Conservation (phyloP, 2,329 filamentous ascomycete species). For the Trichoderma endophyticum region DNA sequence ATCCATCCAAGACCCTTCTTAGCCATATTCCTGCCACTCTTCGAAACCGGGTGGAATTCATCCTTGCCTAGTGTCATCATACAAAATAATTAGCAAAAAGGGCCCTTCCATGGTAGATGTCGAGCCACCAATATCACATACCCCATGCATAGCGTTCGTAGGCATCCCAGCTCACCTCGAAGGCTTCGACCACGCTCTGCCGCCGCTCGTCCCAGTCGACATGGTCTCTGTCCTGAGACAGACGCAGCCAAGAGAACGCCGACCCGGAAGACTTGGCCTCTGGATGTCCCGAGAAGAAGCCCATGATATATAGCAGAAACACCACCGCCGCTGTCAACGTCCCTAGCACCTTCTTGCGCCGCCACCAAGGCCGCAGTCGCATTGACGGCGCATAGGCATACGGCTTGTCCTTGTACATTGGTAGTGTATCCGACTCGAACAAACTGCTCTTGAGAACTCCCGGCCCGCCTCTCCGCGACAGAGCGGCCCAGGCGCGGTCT, state of each 20-base stretch:
- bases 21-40: constrained; percentile 79
- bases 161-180: constrained; percentile 86
- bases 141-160: constrained; percentile 95
- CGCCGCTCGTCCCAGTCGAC: constrained; percentile 76
- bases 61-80: constrained; percentile 60
- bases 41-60: constrained; percentile 80
- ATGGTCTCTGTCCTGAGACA: constrained; percentile 44
- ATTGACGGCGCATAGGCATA: constrained; percentile 64
- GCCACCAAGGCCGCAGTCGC: constrained; percentile 57
- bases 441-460: constrained; percentile 53
- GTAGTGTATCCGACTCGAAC: constrained; percentile 58
- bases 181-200: constrained; percentile 82
- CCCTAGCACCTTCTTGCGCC: constrained; percentile 59
- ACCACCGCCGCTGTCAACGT: constrained; percentile 54
- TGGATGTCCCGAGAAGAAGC: constrained; percentile 49
- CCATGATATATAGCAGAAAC: constrained; percentile 66
- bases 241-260: constrained; percentile 57
- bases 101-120: background rate
- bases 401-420: constrained; percentile 99
- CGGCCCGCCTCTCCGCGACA: constrained; percentile 35
- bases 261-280: constrained; percentile 37
- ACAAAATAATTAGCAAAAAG: background rate
- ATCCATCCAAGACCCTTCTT: constrained; percentile 93
- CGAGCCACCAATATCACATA: constrained; percentile 43
- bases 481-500: constrained; percentile 62